Evolutionary conservation across 306 rosid species (phyloP).

Genomic region (Aeschynomene evenia): DNA sequence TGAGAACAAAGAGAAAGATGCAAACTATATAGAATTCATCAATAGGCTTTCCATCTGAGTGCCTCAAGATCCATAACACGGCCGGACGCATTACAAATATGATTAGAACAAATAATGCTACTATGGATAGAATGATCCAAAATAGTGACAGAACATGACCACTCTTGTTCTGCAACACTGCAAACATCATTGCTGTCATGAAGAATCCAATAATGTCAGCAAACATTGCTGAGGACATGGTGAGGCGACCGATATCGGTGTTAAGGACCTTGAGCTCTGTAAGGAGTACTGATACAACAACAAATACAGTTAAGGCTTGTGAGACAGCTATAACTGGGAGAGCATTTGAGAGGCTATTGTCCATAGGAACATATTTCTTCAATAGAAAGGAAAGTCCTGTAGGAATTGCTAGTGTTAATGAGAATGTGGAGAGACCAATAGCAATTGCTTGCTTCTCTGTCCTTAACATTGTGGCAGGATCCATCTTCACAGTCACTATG

Average conservation of each 20-base stretch:
- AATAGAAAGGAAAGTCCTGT: not conserved
- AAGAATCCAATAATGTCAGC: slow-evolving; percentile 36
- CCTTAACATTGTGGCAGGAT: slow-evolving; percentile 26
- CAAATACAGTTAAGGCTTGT: slow-evolving; percentile 45
- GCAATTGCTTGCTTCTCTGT: slow-evolving; percentile 42
- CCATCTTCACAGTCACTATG: slow-evolving; percentile 47
- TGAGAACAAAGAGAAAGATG: slow-evolving; percentile 37
- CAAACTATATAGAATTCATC: slow-evolving; percentile 21
- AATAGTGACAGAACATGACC: not conserved
- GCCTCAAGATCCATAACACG: slow-evolving; percentile 25
- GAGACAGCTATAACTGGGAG: slow-evolving; percentile 36
- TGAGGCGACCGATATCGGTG: slow-evolving; percentile 56
- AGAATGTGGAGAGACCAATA: slow-evolving; percentile 41
- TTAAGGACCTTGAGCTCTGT: slow-evolving; percentile 58
- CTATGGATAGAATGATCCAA: slow-evolving; percentile 9
- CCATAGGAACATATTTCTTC: slow-evolving; percentile 13
- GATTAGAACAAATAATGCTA: slow-evolving; percentile 4
- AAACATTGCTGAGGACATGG: slow-evolving; percentile 48
- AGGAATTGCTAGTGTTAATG: slow-evolving; percentile 26
- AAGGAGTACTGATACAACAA: slow-evolving; percentile 43
- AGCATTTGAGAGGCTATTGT: not conserved
- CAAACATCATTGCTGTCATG: not conserved
- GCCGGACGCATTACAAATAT: slow-evolving; percentile 34
- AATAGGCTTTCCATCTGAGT: slow-evolving; percentile 22
- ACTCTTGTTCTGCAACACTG: not conserved